A percentile compares a stretch with the other conserved stretches of the same genome.
phyloP scores from a whole-genome alignment of 257 asterid genomes.

The Nicotiana tomentosiformis region DNA sequence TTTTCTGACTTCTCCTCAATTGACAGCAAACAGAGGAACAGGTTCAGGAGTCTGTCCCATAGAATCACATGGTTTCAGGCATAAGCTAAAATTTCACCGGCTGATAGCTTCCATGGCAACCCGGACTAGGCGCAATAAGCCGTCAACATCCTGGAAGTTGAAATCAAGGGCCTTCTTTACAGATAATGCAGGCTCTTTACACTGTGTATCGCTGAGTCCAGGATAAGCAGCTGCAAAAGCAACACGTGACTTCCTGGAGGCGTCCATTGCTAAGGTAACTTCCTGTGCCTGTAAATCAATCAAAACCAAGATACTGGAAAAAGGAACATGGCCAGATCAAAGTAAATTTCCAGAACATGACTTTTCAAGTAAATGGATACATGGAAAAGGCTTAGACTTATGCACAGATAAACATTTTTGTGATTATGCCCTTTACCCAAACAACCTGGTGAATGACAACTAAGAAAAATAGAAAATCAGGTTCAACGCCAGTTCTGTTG shows the following conservation, averaged over 20 bases:
- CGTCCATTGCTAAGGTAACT: conserved; percentile 84
- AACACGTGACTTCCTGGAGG: conserved; percentile 74
- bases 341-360: neutral
- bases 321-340: conserved; percentile 3
- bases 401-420: neutral
- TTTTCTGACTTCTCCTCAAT: conserved; percentile 10
- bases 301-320: neutral
- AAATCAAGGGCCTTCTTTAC: conserved; percentile 85
- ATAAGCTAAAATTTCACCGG: conserved; percentile 33
- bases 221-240: conserved; percentile 71
- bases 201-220: conserved; percentile 50
- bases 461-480: neutral
- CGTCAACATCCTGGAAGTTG: conserved; percentile 82
- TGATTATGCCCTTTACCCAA: neutral
- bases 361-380: neutral
- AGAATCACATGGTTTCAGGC: conserved; percentile 15
- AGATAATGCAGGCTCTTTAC: conserved; percentile 49
- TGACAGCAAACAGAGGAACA: conserved; percentile 19
- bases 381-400: neutral
- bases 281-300: conserved; percentile 66
- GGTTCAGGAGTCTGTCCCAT: conserved; percentile 6
- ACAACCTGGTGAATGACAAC: neutral
- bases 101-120: conserved; percentile 72
- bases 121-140: conserved; percentile 80
- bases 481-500: neutral